A percentile compares a stretch with the other conserved stretches of the same genome.
Conservation (phyloP, 345 rosid species). For the Eucalyptus curtisii region DNA sequence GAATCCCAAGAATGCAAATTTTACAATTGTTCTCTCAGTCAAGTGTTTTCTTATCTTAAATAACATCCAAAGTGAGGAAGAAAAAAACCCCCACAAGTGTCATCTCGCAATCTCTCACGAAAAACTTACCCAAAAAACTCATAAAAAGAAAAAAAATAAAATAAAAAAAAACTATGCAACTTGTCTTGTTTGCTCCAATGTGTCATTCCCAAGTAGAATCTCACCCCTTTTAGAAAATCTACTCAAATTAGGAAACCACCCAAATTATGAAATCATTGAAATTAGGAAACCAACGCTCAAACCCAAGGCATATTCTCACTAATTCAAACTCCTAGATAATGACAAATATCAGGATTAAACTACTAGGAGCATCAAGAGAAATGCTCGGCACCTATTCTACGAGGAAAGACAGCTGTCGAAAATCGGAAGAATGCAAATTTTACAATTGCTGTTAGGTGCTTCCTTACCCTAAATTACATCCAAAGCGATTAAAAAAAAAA, state of each 20-base stretch:
- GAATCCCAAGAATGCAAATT: not conserved
- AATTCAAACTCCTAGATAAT: not conserved
- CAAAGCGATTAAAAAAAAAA: fast-evolving
- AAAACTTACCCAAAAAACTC: not conserved
- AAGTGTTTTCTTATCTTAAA: not conserved
- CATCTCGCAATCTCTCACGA: not conserved
- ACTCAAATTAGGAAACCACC: not conserved
- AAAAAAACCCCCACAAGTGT: not conserved
- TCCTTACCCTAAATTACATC: too few relatives aligned
- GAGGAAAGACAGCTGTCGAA: too few relatives aligned
- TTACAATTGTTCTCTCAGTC: not conserved
- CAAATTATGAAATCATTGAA: not conserved
- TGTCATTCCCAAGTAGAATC: not conserved
- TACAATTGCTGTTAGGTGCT: too few relatives aligned
- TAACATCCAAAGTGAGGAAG: not conserved
- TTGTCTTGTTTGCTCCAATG: not conserved
- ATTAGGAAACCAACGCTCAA: not conserved
- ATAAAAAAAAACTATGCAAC: too few relatives aligned
- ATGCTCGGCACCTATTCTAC: too few relatives aligned
- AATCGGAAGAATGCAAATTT: too few relatives aligned
- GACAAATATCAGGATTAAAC: not conserved
- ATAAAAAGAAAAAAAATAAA: not conserved
- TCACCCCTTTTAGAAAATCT: not conserved
- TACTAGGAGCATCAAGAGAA: not conserved
- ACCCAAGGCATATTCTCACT: not conserved